Percentiles rank a stretch among this genome's conserved stretches.
These are phyloP conservation scores for Termitomyces sp. DNA, from an alignment of 1,284 basidiomycete species.

Conservation along the genomic window DNA sequence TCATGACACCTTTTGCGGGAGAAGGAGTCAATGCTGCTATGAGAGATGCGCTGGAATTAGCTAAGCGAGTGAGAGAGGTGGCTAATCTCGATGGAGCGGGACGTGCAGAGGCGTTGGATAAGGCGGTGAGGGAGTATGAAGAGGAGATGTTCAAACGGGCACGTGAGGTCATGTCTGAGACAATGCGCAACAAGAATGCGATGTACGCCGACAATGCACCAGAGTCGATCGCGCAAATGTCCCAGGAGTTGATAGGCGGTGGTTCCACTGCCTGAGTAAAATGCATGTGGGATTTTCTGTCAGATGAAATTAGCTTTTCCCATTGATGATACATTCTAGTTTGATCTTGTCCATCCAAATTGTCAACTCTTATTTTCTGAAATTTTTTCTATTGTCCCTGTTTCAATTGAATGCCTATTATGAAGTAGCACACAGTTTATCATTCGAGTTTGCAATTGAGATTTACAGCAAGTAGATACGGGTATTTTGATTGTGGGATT, in stretches of 20 bases:
- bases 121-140: conserved; percentile 10
- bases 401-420: too few relatives aligned
- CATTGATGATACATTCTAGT: not conserved
- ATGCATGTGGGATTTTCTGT: not conserved
- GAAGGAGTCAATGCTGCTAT: conserved; percentile 37
- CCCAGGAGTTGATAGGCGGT: conserved; percentile 2
- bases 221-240: not conserved
- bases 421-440: too few relatives aligned
- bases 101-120: conserved; percentile 7
- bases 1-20: conserved; percentile 40
- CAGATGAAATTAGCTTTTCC: not conserved
- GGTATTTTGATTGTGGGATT: not conserved
- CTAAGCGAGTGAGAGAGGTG: conserved; percentile 3
- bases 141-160: conserved; percentile 11
- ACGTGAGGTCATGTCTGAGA: conserved; percentile 7
- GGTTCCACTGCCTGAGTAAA: not conserved
- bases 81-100: not conserved
- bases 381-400: too few relatives aligned
- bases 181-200: conserved; percentile 3
- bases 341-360: too few relatives aligned
- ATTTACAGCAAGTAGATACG: not conserved
- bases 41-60: conserved; percentile 20
- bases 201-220: conserved; percentile 8
- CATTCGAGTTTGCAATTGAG: too few relatives aligned
- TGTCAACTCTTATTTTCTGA: too few relatives aligned